These are phyloP conservation scores for Pistacia atlantica DNA, from an alignment of 345 rosid species.

Conservation along the genomic window DNA sequence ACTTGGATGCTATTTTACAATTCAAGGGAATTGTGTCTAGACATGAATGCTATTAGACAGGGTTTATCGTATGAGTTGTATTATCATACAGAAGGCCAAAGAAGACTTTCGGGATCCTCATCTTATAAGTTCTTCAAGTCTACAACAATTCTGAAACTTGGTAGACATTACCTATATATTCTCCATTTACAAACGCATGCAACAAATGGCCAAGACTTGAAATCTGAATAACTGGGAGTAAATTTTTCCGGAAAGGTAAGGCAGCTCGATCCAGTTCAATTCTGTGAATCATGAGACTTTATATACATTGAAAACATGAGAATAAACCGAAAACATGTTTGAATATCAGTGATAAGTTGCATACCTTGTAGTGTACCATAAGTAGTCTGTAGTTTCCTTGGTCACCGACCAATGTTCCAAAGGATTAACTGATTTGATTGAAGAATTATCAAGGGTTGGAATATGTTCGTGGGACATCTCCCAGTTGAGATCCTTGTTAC, in stretches of 20 bases:
- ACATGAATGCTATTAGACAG: not conserved
- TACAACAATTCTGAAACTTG: not conserved
- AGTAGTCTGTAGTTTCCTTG: conserved; percentile 41
- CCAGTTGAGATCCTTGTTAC: conserved; percentile 38
- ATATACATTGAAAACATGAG: not conserved
- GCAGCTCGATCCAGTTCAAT: conserved; percentile 29
- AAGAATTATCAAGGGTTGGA: conserved; percentile 15
- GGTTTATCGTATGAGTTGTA: not conserved
- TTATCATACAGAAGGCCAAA: not conserved
- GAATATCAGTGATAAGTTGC: not conserved
- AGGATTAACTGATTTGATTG: conserved; percentile 24
- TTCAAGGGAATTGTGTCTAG: not conserved
- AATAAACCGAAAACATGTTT: not conserved
- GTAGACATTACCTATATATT: conserved; percentile 33
- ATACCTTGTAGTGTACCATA: conserved; percentile 45
- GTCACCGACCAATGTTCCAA: conserved; percentile 34
- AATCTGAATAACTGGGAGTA: conserved; percentile 41
- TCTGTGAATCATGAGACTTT: conserved; percentile 23
- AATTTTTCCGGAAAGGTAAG: conserved; percentile 31
- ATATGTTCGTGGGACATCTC: conserved; percentile 36
- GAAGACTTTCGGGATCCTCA: not conserved
- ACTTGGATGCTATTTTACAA: not conserved
- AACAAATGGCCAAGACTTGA: conserved; percentile 48
- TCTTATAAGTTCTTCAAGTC: not conserved
- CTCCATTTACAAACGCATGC: conserved; percentile 47